Evolutionary conservation across 371 early-diverging fungal genomes (phyloP).

Genomic region (Rhizopus stolonifer): DNA sequence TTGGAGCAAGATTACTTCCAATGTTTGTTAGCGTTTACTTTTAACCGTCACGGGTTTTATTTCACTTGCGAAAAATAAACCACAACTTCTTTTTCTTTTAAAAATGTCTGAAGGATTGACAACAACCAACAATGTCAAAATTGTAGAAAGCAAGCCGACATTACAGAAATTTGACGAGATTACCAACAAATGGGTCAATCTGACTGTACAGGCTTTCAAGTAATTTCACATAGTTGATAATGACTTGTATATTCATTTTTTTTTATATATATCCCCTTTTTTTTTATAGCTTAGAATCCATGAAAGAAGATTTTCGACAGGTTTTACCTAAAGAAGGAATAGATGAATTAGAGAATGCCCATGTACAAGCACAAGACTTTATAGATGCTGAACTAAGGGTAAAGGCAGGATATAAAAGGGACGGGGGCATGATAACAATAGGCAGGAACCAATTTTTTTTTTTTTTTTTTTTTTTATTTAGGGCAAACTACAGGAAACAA

Average conservation of each 20-base stretch:
- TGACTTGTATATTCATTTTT: background rate
- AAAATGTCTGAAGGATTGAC: background rate
- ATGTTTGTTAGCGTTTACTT: too few relatives aligned
- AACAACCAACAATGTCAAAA: background rate
- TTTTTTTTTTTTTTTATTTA: too few relatives aligned
- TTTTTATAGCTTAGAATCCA: background rate
- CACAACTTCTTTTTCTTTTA: too few relatives aligned
- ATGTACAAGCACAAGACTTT: background rate
- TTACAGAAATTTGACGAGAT: background rate
- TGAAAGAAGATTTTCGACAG: background rate
- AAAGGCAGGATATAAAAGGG: background rate
- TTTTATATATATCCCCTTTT: background rate
- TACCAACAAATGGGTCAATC: background rate
- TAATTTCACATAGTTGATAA: background rate
- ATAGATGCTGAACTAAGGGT: background rate
- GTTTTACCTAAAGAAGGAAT: background rate
- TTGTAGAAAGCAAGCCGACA: background rate
- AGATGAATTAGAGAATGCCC: slow-evolving; percentile 1
- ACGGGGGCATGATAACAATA: too few relatives aligned
- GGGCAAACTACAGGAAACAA: background rate
- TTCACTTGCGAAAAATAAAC: too few relatives aligned
- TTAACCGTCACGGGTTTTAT: too few relatives aligned
- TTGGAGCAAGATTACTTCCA: too few relatives aligned
- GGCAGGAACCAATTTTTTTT: too few relatives aligned
- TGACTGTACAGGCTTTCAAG: background rate